Evolutionary conservation across 2,329 filamentous ascomycete species (phyloP).

Genomic region (Botryotinia convoluta): DNA sequence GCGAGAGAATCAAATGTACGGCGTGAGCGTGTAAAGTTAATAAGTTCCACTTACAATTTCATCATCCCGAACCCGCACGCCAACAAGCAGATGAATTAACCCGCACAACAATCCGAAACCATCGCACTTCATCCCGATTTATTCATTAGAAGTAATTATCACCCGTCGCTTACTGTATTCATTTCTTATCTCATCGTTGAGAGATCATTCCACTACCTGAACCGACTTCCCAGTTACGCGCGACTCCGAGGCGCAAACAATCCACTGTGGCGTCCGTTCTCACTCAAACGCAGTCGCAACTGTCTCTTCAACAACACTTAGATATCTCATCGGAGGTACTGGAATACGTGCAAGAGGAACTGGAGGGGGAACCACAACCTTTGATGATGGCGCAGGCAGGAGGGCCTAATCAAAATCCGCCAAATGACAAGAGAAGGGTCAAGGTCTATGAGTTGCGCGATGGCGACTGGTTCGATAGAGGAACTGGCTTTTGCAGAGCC

Average conservation of each 20-base stretch:
- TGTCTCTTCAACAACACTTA: constrained; percentile 60
- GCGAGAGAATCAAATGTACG: constrained; percentile 15
- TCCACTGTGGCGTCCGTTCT: constrained; percentile 35
- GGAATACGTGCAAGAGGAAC: constrained; percentile 48
- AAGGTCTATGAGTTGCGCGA: constrained; percentile 99
- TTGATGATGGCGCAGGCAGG: constrained; percentile 70
- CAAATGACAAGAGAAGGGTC: constrained; percentile 70
- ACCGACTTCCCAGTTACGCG: constrained; percentile 22
- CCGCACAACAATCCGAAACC: constrained; percentile 9
- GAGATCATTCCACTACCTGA: not conserved
- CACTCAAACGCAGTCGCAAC: constrained; percentile 39
- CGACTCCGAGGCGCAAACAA: constrained; percentile 24
- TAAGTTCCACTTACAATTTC: constrained; percentile 20
- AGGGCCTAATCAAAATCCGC: constrained; percentile 50
- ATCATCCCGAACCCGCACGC: constrained; percentile 20
- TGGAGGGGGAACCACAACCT: constrained; percentile 57
- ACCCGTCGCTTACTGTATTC: not conserved
- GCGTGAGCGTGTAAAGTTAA: constrained; percentile 6
- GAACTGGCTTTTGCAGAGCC: constrained; percentile 91
- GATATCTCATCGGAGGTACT: constrained; percentile 54
- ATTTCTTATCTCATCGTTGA: not conserved
- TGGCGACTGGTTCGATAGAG: constrained; percentile 98
- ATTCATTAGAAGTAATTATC: not conserved
- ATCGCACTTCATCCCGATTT: constrained; percentile 21
- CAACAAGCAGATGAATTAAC: constrained; percentile 16